phyloP scores from a whole-genome alignment of 306 rosid species.

The Trifolium subterraneum region DNA sequence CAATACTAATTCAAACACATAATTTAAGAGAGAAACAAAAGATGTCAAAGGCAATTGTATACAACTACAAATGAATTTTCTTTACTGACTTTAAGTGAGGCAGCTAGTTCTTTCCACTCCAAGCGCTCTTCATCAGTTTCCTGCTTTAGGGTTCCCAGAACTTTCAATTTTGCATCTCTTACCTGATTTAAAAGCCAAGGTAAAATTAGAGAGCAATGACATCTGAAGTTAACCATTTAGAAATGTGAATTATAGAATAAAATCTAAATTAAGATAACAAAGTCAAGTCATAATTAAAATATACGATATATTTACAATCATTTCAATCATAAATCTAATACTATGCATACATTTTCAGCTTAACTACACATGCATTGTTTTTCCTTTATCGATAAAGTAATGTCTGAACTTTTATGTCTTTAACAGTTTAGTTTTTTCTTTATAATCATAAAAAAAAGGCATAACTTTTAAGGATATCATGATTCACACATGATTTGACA shows the following conservation, averaged over 20 bases:
- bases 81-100: conserved; percentile 71
- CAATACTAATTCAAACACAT: not conserved
- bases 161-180: conserved; percentile 83
- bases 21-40: conserved; percentile 15
- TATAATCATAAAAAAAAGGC: not conserved
- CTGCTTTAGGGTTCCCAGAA: conserved; percentile 76
- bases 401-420: not conserved
- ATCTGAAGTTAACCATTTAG: conserved; percentile 21
- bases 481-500: not conserved
- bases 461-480: not conserved
- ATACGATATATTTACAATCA: not conserved
- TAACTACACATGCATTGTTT: not conserved
- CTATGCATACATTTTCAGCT: not conserved
- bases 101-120: conserved; percentile 80
- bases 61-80: conserved; percentile 16
- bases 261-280: conserved; percentile 28
- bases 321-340: conserved; percentile 16
- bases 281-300: conserved; percentile 7
- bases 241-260: conserved; percentile 24
- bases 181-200: conserved; percentile 60
- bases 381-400: not conserved
- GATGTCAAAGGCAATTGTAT: conserved; percentile 19
- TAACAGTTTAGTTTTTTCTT: not conserved
- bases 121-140: conserved; percentile 68
- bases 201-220: conserved; percentile 37